Base-by-base conservation (phyloP, 768 basidiomycete genomes). In the Psilocybe cubensis region DNA sequence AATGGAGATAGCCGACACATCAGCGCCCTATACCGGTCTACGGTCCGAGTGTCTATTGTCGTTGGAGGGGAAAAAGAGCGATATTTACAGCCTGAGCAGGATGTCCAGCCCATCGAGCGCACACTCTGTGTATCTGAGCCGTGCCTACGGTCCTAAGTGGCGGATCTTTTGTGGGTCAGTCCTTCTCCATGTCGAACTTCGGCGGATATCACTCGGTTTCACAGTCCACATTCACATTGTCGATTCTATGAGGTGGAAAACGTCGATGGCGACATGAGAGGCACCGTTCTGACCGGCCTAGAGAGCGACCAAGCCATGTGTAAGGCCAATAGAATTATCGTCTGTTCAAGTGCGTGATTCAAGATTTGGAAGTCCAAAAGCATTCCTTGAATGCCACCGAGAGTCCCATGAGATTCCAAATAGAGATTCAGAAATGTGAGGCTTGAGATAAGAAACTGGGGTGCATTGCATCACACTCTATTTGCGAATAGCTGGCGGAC, bases 121-220 rank as follows among this genome's bases (percentile, higher is more conserved):
- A 14, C 17, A 29, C 28, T 25, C 11, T 18, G 12, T 24, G 18
- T 18, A 17, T 44, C 41, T 29, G 31, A 33, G 31, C 31, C 31
- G 31, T 33, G 31, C 31, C 31, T 33, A 33, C 31, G 31, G 31
- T 38, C 14, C 35, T 14, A 11, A 38, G 35, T 45, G 21, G 6
- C 53, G 53, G 53, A 54, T 12, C 44, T 54, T n/a, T 25, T 24
- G 53, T 54, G 53, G 53, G 53, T 27, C 41, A 18, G 23, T 33
- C 17, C 21, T 24, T 25, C 18, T 25, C 23, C 44, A 38, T 38
- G 35, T 12, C 11, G 8, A 38, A n/a, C 14, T 12, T 38, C 35
- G 35, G 35, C 35, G 35, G 35, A 38, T 38, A 33, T 33, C 35
- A 38, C 35, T 14, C 14, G 35, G 10, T 17, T 38, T 4, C 11